Conservation (phyloP, 2,329 filamentous ascomycete species). For the Elsinoe ampelina region DNA sequence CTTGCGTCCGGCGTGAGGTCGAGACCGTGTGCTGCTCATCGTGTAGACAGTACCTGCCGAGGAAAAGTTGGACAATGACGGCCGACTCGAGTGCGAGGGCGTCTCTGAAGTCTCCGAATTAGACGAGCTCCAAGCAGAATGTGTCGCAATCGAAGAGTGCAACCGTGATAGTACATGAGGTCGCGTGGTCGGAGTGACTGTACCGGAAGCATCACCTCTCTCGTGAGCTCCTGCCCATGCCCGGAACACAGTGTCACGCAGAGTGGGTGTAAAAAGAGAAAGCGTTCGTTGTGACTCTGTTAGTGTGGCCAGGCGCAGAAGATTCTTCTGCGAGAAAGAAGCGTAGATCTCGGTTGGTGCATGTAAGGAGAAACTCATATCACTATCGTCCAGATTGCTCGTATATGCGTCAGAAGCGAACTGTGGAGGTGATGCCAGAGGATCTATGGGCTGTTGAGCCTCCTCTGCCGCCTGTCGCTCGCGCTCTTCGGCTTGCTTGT, state of each 20-base stretch:
- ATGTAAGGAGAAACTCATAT: constrained; percentile 69
- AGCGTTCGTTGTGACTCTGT: constrained; percentile 84
- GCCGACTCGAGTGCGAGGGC: constrained; percentile 57
- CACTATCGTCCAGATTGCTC: constrained; percentile 54
- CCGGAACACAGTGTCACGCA: constrained; percentile 80
- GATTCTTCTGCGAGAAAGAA: constrained; percentile 90
- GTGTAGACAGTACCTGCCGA: constrained; percentile 43
- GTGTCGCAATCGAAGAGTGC: constrained; percentile 49
- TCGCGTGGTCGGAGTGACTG: constrained; percentile 33
- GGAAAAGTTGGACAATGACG: constrained; percentile 54
- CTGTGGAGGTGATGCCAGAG: constrained; percentile 41
- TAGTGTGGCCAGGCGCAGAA: constrained; percentile 71
- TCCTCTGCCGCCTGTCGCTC: constrained; percentile 38
- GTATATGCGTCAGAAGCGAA: constrained; percentile 66
- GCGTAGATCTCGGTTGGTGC: constrained; percentile 73
- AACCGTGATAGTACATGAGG: constrained; percentile 38
- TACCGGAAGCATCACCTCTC: constrained; percentile 47
- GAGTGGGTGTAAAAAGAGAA: constrained; percentile 84
- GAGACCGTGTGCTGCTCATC: constrained; percentile 51
- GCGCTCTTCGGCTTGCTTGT: constrained; percentile 55
- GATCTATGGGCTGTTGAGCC: constrained; percentile 23
- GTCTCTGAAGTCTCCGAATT: constrained; percentile 57
- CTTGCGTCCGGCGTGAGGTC: constrained; percentile 57
- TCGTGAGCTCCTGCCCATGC: constrained; percentile 81
- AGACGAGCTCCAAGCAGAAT: constrained; percentile 32